Evolutionary conservation across 169 alveolate species (phyloP), one percentile per base, ranked within the genome.

Genomic region (Cryptosporidium tyzzeri): DNA sequence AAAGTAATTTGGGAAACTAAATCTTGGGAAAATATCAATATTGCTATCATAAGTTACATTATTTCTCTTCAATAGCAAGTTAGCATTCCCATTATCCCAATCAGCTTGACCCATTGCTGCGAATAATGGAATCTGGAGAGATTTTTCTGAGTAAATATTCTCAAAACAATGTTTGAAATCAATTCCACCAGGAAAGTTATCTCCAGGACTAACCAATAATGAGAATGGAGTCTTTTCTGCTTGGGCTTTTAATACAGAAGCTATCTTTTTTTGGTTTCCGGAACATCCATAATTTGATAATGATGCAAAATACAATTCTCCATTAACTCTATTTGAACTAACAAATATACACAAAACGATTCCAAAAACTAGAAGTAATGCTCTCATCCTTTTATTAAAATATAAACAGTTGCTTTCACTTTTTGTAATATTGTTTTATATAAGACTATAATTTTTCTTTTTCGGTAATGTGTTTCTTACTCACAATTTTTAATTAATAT

Each of bases 231-330:
- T 80, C 23, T 80, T 80, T 9, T 80, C 75, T 41, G 89, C 74
- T 48, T 80, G 89, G 39, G 35, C 69, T 12, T 62, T 59, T 41
- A 80, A 62, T 4, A 26, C 29, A 21, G 73, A 26, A 3, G 89
- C 89, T 29, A 67, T 14, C 62, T 50, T 80, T 62, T 39, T 80
- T 35, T 80, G 89, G 59, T n/a, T 80, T 39, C 89, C 75, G 9
- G 80, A 44, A 35, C 89, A 80, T 18, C 89, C 89, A 80, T 80
- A 80, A n/a, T 80, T 80, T 37, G 89, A 61, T 18, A 80, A 35
- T 21, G 89, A 80, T 80, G 89, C 89, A 80, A 80, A 80, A 80
- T 80, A 80, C 29, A 80, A 80, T 45, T 80, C 89, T 41, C 89
- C 68, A 39, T 59, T 80, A 37, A 48, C 89, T 48, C 39, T 23